A percentile compares a stretch with the other conserved stretches of the same genome.
Evolutionary conservation across 176 grass and related monocot genomes (phyloP).

Genomic region (Thalia dealbata): DNA sequence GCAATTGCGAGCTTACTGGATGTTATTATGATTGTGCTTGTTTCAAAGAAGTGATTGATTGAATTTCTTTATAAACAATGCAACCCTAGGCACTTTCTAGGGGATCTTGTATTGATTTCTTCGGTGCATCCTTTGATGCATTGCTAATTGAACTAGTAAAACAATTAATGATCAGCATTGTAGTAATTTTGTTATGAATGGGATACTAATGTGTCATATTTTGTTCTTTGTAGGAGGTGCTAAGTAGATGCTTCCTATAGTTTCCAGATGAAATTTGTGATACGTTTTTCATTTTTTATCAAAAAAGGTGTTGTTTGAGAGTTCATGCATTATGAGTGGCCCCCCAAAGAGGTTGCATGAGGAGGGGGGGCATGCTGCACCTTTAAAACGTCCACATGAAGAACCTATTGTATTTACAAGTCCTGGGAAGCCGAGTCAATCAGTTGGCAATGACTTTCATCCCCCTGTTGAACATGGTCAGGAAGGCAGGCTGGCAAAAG

Average conservation of each 20-base stretch:
- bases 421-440: conserved; percentile 42
- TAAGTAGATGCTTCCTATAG: not conserved
- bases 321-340: conserved; percentile 47
- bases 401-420: conserved; percentile 38
- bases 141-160: no score
- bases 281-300: not conserved
- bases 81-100: no score
- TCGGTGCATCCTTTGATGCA: no score
- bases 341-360: conserved; percentile 64
- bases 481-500: conserved; percentile 57
- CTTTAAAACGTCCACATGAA: conserved; percentile 53
- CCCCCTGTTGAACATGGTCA: conserved; percentile 37
- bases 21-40: no score
- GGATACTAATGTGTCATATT: not conserved
- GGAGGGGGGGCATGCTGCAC: conserved; percentile 54
- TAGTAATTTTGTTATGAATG: no score
- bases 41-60: no score
- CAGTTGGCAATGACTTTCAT: conserved; percentile 45
- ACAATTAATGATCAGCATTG: no score
- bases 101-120: no score
- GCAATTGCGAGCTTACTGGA: no score
- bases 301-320: not conserved
- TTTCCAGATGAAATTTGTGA: not conserved
- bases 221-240: not conserved
- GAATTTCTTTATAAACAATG: no score